Percentiles rank a stretch among this genome's conserved stretches.
phyloP scores from a whole-genome alignment of 2,329 filamentous ascomycete genomes.

The Botrytis aclada region DNA sequence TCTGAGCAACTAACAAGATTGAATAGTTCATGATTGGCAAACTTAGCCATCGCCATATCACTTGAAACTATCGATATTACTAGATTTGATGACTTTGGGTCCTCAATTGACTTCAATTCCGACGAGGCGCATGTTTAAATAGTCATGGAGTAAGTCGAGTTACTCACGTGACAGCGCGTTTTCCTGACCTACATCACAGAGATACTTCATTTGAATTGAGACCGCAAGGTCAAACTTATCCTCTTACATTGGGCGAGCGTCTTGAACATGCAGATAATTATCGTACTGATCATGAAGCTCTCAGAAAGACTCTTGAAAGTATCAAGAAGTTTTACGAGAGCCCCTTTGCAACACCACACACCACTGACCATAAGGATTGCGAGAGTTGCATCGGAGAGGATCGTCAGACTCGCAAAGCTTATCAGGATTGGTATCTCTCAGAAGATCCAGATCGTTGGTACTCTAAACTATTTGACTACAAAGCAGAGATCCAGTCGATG shows the following conservation, averaged over 20 bases:
- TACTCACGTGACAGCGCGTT: constrained; percentile 11
- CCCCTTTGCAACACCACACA: constrained; percentile 26
- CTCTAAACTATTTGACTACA: constrained; percentile 24
- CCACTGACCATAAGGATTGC: constrained; percentile 29
- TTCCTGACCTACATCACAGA: constrained; percentile 1
- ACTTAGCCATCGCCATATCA: background rate
- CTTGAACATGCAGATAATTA: constrained; percentile 29
- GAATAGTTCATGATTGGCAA: background rate
- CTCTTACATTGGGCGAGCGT: constrained; percentile 30
- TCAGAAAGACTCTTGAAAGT: constrained; percentile 21
- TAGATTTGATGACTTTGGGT: background rate
- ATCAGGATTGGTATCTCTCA: constrained; percentile 32
- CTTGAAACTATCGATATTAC: background rate
- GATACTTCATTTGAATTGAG: constrained; percentile 13
- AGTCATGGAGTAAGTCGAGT: constrained; percentile 16
- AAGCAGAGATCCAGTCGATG: constrained; percentile 25
- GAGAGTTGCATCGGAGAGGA: constrained; percentile 29
- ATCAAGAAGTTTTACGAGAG: constrained; percentile 26
- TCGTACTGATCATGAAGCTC: constrained; percentile 25
- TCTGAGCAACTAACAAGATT: background rate
- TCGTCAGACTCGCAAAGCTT: constrained; percentile 30
- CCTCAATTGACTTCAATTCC: background rate
- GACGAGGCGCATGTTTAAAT: background rate
- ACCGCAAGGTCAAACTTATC: constrained; percentile 22
- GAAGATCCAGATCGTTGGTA: constrained; percentile 30